Percentiles rank a stretch among this genome's conserved stretches.
Evolutionary conservation across 345 rosid species (phyloP).

Genomic region (Tarenaya hassleriana): DNA sequence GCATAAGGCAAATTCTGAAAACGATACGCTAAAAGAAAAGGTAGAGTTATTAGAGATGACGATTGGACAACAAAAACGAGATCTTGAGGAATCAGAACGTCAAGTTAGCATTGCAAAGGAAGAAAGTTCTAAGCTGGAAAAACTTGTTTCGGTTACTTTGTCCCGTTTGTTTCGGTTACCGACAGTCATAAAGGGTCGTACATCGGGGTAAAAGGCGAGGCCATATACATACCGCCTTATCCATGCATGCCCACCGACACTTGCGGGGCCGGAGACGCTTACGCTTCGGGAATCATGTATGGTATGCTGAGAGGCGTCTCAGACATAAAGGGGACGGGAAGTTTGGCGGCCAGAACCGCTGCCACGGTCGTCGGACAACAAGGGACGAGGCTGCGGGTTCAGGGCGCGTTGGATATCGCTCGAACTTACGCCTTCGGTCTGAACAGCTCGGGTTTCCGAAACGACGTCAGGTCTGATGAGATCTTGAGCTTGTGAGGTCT

Average conservation of each 20-base stretch:
- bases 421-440: slow-evolving; percentile 49
- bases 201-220: slow-evolving; percentile 52
- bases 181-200: slow-evolving; percentile 87
- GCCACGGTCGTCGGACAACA: slow-evolving; percentile 90
- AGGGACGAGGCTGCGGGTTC: too few species aligned
- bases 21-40: slow-evolving; percentile 54
- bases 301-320: slow-evolving; percentile 66
- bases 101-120: slow-evolving; percentile 34
- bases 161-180: too few species aligned
- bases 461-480: slow-evolving; percentile 62
- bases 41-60: slow-evolving; percentile 57
- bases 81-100: slow-evolving; percentile 57
- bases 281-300: slow-evolving; percentile 83
- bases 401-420: slow-evolving; percentile 58
- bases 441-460: slow-evolving; percentile 30
- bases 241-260: slow-evolving; percentile 79
- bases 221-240: slow-evolving; percentile 67
- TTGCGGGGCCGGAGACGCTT: slow-evolving; percentile 94
- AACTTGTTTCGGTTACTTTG: slow-evolving; percentile 38
- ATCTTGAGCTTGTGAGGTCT: slow-evolving; percentile 50
- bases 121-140: slow-evolving; percentile 41
- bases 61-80: too few species aligned
- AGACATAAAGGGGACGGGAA: slow-evolving; percentile 72
- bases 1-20: slow-evolving; percentile 57
- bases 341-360: slow-evolving; percentile 83